phyloP scores from a whole-genome alignment of 1,284 basidiomycete species.

The Naganishia cerealis region DNA sequence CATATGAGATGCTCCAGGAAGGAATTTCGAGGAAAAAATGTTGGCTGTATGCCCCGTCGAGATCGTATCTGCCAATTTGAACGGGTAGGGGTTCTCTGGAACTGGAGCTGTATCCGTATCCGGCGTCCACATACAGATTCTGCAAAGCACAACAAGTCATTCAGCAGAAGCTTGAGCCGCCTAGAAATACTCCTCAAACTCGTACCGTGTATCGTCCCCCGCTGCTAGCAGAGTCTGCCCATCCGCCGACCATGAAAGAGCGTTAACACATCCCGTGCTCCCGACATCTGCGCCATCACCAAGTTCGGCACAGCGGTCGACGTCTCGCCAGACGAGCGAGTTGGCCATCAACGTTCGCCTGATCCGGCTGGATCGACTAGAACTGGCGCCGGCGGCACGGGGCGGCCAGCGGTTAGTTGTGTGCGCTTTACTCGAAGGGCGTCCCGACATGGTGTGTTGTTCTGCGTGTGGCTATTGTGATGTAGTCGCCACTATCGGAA shows the following conservation, averaged over 20 bases:
- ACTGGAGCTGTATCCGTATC: constrained; percentile 47
- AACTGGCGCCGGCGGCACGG: background rate
- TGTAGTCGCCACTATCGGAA: no score
- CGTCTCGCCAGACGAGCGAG: constrained; percentile 36
- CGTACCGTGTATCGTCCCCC: constrained; percentile 76
- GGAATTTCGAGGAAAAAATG: constrained; percentile 82
- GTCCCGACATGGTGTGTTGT: constrained; percentile 12
- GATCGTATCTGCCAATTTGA: constrained; percentile 63
- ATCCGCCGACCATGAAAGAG: constrained; percentile 75
- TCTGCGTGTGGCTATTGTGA: no score
- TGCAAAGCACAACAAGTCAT: constrained; percentile 40
- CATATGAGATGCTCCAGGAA: constrained; percentile 60
- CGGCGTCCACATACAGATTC: constrained; percentile 69
- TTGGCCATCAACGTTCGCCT: constrained; percentile 21
- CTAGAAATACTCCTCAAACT: constrained; percentile 41
- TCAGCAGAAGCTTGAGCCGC: constrained; percentile 20
- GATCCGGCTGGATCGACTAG: constrained; percentile 23
- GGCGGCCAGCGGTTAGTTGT: constrained; percentile 21
- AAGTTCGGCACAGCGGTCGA: constrained; percentile 66
- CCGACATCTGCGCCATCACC: constrained; percentile 59
- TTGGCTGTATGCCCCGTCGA: constrained; percentile 78
- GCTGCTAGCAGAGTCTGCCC: constrained; percentile 73
- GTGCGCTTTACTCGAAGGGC: constrained; percentile 1
- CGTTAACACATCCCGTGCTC: constrained; percentile 77
- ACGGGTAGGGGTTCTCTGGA: constrained; percentile 60